Conservation (phyloP, 2,329 filamentous ascomycete species). For the Xylaria multiplex region DNA sequence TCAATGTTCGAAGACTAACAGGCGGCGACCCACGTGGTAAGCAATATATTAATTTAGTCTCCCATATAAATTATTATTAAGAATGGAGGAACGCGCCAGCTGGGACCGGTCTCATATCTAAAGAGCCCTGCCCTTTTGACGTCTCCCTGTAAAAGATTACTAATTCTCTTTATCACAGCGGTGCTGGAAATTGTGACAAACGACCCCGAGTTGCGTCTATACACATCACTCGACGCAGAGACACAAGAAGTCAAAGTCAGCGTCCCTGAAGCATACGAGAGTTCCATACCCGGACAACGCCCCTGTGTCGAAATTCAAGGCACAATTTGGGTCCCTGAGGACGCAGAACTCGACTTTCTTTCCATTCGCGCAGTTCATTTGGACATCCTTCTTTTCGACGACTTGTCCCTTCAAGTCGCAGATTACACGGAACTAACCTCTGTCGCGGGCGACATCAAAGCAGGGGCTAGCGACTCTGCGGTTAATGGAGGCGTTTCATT, state of each 20-base stretch:
- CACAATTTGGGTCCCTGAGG: conserved; percentile 59
- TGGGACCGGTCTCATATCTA: not conserved
- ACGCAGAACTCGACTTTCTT: conserved; percentile 53
- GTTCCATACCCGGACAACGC: conserved; percentile 39
- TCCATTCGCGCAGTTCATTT: conserved; percentile 50
- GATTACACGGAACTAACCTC: conserved; percentile 52
- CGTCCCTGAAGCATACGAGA: conserved; percentile 52
- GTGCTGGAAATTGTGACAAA: conserved; percentile 59
- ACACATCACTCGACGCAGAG: conserved; percentile 48
- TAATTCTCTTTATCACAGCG: conserved; percentile 41
- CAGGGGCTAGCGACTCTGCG: conserved; percentile 47
- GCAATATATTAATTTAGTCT: conserved; percentile 1
- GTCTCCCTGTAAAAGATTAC: not conserved
- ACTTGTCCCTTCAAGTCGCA: conserved; percentile 50
- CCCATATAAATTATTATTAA: not conserved
- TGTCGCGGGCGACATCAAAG: conserved; percentile 53
- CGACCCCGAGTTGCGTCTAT: conserved; percentile 53
- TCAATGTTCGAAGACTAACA: conserved; percentile 55
- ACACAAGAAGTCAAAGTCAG: conserved; percentile 54
- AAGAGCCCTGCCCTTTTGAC: not conserved
- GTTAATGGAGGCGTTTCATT: not conserved
- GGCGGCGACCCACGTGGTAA: conserved; percentile 47
- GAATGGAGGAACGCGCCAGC: not conserved
- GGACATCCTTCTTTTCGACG: conserved; percentile 54
- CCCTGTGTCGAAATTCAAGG: conserved; percentile 61